Evolutionary conservation across 768 basidiomycete genomes (phyloP), one percentile per base, ranked within the genome.

Genomic region (Calocera viscosa): DNA sequence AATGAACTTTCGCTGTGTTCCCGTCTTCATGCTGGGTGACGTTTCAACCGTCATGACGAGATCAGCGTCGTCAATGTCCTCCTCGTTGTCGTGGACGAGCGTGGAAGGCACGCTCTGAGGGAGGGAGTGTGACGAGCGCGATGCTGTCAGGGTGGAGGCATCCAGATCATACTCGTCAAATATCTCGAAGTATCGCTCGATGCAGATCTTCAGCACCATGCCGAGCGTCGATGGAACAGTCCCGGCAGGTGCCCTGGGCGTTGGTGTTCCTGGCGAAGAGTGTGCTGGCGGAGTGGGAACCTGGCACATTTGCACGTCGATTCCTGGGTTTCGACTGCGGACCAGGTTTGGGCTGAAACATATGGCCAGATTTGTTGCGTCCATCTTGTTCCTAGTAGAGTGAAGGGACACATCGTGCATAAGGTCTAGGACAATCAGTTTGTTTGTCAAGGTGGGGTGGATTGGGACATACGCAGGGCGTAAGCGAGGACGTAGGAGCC

Each of bases 331-430:
- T 5, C 84, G 74, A 68, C 89, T 78, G 67, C 84, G 84, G 67
- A 91, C 82, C 60, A 93, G 83, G 71, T 92, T 94, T 7, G 91
- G 91, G 66, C 81, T 83, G 38, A 93, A 77, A 16, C 91, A 89
- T 66, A 93, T 79, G 12, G 90, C 81, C 43, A 93, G 85, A 72
- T 94, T 94, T 69, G 86, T 82, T 12, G 90, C 88, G 71, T 89
- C 86, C 91, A 94, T 94, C 38, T 82, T 80, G 72, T 93, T 93
- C 5, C 77, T 78, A 1, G 80, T 78, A 1, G 88, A 80, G 5
- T 83, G 84, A 19, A 87, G 75, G 0, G 90, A 88, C 16, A 91
- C 84, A 66, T 93, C 88, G 69, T 93, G 87, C 69, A 91, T 78
- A 3, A 93, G 79, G 71, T 91, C 91, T 93, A 68, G 8, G 70